Conservation (phyloP, 2,329 filamentous ascomycete genomes). For the Emmonsiellopsis sp. region DNA sequence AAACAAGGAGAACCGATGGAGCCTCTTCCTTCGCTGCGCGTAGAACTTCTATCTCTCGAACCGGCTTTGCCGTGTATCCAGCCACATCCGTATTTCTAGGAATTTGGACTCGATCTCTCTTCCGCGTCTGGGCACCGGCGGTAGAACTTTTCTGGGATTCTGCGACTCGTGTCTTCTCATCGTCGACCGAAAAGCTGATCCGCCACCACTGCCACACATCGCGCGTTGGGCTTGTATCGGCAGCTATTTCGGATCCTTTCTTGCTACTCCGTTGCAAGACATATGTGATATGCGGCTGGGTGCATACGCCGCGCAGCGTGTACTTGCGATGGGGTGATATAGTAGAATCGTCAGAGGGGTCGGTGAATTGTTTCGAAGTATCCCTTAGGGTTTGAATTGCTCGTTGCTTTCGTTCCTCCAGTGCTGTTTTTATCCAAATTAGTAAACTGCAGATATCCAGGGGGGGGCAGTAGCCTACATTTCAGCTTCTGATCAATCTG, state of each 20-base stretch:
- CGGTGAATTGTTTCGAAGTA: conserved; percentile 40
- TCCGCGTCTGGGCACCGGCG: background rate
- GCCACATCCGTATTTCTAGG: conserved; percentile 25
- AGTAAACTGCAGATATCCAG: background rate
- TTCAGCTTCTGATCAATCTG: conserved; percentile 34
- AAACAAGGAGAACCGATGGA: conserved; percentile 47
- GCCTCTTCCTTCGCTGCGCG: conserved; percentile 45
- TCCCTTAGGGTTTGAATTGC: conserved; percentile 32
- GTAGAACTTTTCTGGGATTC: conserved; percentile 8
- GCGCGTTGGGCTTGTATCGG: conserved; percentile 14
- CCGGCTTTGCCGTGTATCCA: conserved; percentile 33
- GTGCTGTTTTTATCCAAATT: conserved; percentile 16
- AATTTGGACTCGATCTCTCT: conserved; percentile 10
- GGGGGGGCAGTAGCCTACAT: conserved; percentile 18
- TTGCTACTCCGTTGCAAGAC: conserved; percentile 34
- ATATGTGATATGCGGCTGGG: conserved; percentile 49
- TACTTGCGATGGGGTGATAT: conserved; percentile 41
- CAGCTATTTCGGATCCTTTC: conserved; percentile 20
- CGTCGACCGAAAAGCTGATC: conserved; percentile 40
- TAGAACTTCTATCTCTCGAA: conserved; percentile 47
- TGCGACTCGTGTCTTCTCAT: conserved; percentile 29
- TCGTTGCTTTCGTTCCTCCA: conserved; percentile 35
- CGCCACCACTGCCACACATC: conserved; percentile 48
- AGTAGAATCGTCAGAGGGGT: conserved; percentile 31
- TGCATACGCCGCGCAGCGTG: conserved; percentile 50